Evolutionary conservation across 306 rosid genomes (phyloP), one percentile per base, ranked within the genome.

Genomic region (Malus asiatica): DNA sequence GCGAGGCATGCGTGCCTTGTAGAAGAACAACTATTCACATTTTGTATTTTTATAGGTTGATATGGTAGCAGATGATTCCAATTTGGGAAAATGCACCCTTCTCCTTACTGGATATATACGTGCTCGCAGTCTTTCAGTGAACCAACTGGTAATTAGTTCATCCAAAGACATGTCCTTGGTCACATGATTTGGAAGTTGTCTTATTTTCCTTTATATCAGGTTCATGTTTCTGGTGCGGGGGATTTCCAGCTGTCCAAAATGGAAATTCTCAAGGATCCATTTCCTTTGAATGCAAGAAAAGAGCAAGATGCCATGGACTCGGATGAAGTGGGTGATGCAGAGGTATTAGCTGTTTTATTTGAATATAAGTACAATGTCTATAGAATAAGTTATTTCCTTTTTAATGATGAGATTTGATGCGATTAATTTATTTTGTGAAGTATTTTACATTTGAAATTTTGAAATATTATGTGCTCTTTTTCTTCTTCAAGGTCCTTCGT

Each of bases 221-320:
- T 95, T 77, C 99, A 95, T 86, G 89, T 95, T 70, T 86, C 99
- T 77, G 99, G 97, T 71, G 96, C 90, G 27, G 99, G 99, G 51
- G 99, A 95, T 84, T 95, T 90, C 80, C 97, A 90, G 77, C 69
- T 95, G 86, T 62, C 73, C 59, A 90, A 84, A 86, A 84, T 92
- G 68, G 97, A 95, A 81, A 75, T 88, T 82, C 85, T 95, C 62
- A 92, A 86, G 82, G 99, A 95, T 70, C 99, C 97, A 12, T 72
- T 59, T 87, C 96, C 93, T 67, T 66, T 95, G 76, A 95, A 83
- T 84, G 78, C 87, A 61, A 90, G 87, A 83, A 92, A 85, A 81
- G 89, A 77, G 55, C 86, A 75, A 77, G 92, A 95, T 84, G 38
- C 73, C 58, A 92, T 95, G 97, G 97, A 95, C 75, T 81, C 91